These are phyloP conservation scores for Aspergillus ellipticus DNA, from an alignment of 495 filamentous ascomycete genomes.

Conservation along the genomic window DNA sequence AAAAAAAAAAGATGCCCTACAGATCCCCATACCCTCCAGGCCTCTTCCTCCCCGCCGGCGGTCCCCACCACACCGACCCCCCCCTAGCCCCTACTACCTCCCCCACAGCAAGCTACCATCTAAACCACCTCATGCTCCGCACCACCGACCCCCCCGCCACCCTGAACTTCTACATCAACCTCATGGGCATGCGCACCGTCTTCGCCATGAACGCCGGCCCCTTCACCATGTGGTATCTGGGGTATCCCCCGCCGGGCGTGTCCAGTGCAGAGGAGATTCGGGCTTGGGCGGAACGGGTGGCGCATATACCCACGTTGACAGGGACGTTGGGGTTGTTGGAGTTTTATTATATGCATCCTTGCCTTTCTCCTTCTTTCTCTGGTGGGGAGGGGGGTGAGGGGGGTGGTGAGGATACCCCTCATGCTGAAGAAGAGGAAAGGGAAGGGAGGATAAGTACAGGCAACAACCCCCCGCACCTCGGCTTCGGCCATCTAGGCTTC, in stretches of 20 bases:
- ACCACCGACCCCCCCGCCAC: conserved; percentile 36
- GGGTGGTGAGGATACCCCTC: too few species aligned
- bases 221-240: conserved; percentile 44
- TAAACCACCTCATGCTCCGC: conserved; percentile 45
- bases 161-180: conserved; percentile 43
- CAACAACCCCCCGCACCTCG: conserved; percentile 31
- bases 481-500: conserved; percentile 40
- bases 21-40: conserved; percentile 19
- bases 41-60: conserved; percentile 29
- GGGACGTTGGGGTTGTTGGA: conserved; percentile 33
- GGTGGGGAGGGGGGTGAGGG: too few species aligned
- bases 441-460: conserved; percentile 21
- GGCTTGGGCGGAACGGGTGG: conserved; percentile 27
- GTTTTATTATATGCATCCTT: conserved; percentile 30
- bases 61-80: conserved; percentile 23
- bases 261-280: conserved; percentile 17
- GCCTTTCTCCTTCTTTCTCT: too few species aligned
- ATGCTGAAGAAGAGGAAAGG: conserved; percentile 2
- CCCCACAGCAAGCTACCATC: conserved; percentile 37
- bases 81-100: conserved; percentile 25
- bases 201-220: conserved; percentile 45
- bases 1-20: conserved; percentile 1
- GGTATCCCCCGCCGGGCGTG: conserved; percentile 28
- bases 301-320: conserved; percentile 24
- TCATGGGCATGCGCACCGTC: conserved; percentile 47